A percentile compares a stretch with the other conserved stretches of the same genome.
Evolutionary conservation across 2,329 filamentous ascomycete species (phyloP).

Genomic region (Trichoderma arundinaceum): DNA sequence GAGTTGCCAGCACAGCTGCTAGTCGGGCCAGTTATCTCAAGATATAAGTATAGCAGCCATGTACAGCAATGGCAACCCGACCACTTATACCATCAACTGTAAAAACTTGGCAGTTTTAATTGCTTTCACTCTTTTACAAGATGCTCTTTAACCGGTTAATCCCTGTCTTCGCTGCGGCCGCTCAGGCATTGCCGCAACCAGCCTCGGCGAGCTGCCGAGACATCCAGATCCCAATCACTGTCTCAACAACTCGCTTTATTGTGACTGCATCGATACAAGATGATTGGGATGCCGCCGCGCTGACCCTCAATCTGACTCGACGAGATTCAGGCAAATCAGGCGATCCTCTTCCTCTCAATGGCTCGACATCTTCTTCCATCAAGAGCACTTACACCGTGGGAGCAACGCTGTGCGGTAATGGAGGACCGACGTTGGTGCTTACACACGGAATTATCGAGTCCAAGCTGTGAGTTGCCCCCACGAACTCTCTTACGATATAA

Average conservation of each 20-base stretch:
- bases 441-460: constrained; percentile 20
- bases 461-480: background rate
- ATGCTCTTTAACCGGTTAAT: constrained; percentile 10
- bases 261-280: background rate
- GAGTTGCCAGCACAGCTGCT: background rate
- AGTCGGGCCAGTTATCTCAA: background rate
- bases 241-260: constrained; percentile 16
- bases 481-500: background rate
- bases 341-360: constrained; percentile 12
- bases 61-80: background rate
- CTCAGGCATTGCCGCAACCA: constrained; percentile 13
- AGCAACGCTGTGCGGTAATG: constrained; percentile 6
- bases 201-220: constrained; percentile 1
- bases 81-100: no score
- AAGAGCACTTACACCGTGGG: constrained; percentile 22
- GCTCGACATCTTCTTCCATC: background rate
- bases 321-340: background rate
- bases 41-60: background rate
- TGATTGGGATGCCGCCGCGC: constrained; percentile 21
- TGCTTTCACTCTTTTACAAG: background rate
- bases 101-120: background rate
- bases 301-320: constrained; percentile 21
- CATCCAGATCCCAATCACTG: constrained; percentile 20
- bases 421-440: constrained; percentile 15
- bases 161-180: constrained; percentile 1